Evolutionary conservation across 1,284 basidiomycete species (phyloP).

Genomic region (Schizophyllum amplum): DNA sequence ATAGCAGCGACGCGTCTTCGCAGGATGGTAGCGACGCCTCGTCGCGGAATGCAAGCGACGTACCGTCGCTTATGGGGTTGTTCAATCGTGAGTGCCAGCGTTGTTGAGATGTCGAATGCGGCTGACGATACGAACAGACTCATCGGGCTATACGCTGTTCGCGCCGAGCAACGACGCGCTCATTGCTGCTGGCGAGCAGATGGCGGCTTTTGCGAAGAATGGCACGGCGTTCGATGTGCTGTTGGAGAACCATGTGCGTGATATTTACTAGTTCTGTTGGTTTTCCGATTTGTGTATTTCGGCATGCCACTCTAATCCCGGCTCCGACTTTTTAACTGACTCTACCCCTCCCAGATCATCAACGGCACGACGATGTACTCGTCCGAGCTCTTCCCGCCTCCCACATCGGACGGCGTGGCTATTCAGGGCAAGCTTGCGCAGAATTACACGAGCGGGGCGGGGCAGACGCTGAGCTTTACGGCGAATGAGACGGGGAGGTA

Average conservation of each 20-base stretch:
- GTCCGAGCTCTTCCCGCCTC: conserved; percentile 26
- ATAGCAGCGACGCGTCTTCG: no score
- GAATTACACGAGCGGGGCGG: conserved; percentile 50
- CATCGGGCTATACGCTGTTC: conserved; percentile 64
- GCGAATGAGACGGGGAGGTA: conserved; percentile 56
- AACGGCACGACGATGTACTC: conserved; percentile 69
- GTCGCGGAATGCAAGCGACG: background rate
- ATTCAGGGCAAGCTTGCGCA: conserved; percentile 4
- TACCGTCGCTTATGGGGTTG: conserved; percentile 22
- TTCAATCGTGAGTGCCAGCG: background rate
- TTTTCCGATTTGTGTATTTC: background rate
- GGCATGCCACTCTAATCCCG: no score
- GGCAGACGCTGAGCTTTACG: conserved; percentile 45
- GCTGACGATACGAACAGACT: conserved; percentile 13
- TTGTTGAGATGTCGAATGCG: no score
- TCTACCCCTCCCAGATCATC: conserved; percentile 40
- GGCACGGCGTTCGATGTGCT: conserved; percentile 36
- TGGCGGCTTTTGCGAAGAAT: conserved; percentile 35
- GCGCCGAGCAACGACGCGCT: conserved; percentile 53
- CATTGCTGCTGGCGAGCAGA: conserved; percentile 21
- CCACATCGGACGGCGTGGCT: conserved; percentile 4
- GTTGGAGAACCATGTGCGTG: conserved; percentile 61
- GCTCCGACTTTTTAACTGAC: no score
- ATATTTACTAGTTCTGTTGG: no score
- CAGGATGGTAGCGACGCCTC: background rate